Conservation (phyloP, 441 rosid genomes). For the Bocquillonia castaneifolia region DNA sequence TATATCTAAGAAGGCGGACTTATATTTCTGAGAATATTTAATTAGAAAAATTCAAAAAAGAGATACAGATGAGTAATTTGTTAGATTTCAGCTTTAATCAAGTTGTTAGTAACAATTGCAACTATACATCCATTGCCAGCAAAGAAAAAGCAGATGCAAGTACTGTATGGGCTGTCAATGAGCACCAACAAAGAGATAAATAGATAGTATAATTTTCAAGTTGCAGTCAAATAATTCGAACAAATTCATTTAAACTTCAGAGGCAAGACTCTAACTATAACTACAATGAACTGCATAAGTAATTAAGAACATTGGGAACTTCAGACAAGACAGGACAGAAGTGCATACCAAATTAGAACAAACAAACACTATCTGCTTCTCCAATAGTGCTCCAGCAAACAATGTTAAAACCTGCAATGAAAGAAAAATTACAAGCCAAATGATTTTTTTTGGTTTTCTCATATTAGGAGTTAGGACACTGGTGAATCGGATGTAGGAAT, state of each 20-base stretch:
- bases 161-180: not conserved
- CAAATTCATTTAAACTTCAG: not conserved
- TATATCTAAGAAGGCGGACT: not conserved
- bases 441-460: not conserved
- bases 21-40: not conserved
- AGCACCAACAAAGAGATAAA: not conserved
- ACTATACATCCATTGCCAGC: not conserved
- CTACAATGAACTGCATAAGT: not conserved
- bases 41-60: not conserved
- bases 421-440: constrained; percentile 20
- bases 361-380: constrained; percentile 82
- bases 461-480: not conserved
- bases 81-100: not conserved
- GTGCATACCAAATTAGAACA: constrained; percentile 86
- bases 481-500: not conserved
- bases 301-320: constrained; percentile 4
- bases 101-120: not conserved
- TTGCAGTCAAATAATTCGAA: not conserved
- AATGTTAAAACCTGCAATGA: constrained; percentile 66
- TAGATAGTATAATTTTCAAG: not conserved
- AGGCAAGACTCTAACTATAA: constrained; percentile 2
- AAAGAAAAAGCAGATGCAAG: not conserved
- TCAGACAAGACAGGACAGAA: not conserved
- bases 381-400: constrained; percentile 83
- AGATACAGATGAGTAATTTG: not conserved